Percentiles rank a stretch among this genome's conserved stretches.
phyloP scores from a whole-genome alignment of 1,139 yeast species.

The Taphrina populina region DNA sequence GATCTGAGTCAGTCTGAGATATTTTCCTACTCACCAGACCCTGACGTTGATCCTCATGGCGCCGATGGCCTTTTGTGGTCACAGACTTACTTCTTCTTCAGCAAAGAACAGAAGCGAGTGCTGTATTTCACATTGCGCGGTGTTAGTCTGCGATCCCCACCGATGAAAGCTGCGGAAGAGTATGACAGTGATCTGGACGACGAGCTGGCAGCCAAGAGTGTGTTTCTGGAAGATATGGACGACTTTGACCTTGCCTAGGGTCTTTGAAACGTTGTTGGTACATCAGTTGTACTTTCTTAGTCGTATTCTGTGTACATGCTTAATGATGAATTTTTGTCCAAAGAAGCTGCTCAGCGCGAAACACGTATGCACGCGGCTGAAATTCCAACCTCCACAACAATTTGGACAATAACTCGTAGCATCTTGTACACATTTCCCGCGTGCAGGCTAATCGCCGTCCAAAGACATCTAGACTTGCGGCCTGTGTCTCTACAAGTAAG shows the following conservation, averaged over 20 bases:
- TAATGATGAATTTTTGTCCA: too few species aligned
- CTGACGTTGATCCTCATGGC: conserved; percentile 33
- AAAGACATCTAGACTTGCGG: too few species aligned
- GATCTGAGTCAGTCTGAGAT: conserved; percentile 53
- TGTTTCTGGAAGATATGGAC: conserved; percentile 27
- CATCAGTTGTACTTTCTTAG: too few species aligned
- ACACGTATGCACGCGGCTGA: too few species aligned
- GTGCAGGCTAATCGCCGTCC: too few species aligned
- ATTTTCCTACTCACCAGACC: conserved; percentile 34
- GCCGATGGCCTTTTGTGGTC: conserved; percentile 79
- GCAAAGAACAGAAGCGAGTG: conserved; percentile 85
- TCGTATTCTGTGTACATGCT: too few species aligned
- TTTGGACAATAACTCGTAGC: too few species aligned
- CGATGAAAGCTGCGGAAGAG: conserved; percentile 16
- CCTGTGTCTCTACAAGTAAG: too few species aligned
- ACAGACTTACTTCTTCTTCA: conserved; percentile 86
- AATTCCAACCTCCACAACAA: too few species aligned
- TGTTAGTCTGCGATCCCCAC: conserved; percentile 39
- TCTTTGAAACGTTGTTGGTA: too few species aligned
- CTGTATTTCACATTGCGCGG: conserved; percentile 67
- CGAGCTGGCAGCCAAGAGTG: conserved; percentile 21
- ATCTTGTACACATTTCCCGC: too few species aligned
- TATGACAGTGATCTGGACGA: conserved; percentile 30
- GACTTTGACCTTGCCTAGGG: conserved; percentile 19
- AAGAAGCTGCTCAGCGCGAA: too few species aligned